These are phyloP conservation scores for Lasiodiplodia hormozganensis DNA, from an alignment of 2,329 filamentous ascomycete genomes.

Conservation along the genomic window DNA sequence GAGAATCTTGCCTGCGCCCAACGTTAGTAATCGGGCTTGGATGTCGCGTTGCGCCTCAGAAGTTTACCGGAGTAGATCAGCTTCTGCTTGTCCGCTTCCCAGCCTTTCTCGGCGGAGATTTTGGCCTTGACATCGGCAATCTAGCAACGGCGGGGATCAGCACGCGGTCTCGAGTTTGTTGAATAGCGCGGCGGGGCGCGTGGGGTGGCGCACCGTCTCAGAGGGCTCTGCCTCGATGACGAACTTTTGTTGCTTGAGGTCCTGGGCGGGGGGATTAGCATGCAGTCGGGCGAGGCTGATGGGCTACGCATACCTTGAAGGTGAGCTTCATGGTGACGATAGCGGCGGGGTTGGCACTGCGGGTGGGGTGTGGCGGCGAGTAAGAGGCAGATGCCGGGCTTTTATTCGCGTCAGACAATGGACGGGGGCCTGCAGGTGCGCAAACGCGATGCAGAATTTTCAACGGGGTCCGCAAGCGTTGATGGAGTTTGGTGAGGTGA, in stretches of 20 bases:
- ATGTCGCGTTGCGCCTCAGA: not conserved
- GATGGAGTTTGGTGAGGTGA: conserved; percentile 14
- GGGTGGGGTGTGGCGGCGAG: conserved; percentile 30
- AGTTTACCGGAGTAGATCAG: conserved; percentile 91
- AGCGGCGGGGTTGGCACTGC: conserved; percentile 23
- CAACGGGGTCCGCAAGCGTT: conserved; percentile 19
- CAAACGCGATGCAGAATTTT: conserved; percentile 38
- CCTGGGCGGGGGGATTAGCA: conserved; percentile 60
- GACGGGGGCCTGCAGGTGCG: conserved; percentile 30
- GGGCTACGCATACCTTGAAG: conserved; percentile 64
- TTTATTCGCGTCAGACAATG: not conserved
- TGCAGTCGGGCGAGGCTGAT: not conserved
- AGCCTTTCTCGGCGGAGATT: conserved; percentile 90
- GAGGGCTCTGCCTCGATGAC: conserved; percentile 91
- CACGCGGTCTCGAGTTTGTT: conserved; percentile 12
- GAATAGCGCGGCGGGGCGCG: conserved; percentile 31
- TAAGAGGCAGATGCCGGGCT: conserved; percentile 15
- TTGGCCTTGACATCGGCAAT: conserved; percentile 91
- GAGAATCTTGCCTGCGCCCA: conserved; percentile 83
- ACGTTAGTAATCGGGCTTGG: conserved; percentile 30
- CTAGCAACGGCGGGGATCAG: conserved; percentile 54
- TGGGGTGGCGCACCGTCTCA: conserved; percentile 72
- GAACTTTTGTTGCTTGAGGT: conserved; percentile 99
- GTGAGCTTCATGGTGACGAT: conserved; percentile 68
- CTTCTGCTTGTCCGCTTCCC: conserved; percentile 89